Percentiles rank a stretch among this genome's conserved stretches.
These are phyloP conservation scores for Reutealis trisperma DNA, from an alignment of 345 rosid species.

Conservation along the genomic window DNA sequence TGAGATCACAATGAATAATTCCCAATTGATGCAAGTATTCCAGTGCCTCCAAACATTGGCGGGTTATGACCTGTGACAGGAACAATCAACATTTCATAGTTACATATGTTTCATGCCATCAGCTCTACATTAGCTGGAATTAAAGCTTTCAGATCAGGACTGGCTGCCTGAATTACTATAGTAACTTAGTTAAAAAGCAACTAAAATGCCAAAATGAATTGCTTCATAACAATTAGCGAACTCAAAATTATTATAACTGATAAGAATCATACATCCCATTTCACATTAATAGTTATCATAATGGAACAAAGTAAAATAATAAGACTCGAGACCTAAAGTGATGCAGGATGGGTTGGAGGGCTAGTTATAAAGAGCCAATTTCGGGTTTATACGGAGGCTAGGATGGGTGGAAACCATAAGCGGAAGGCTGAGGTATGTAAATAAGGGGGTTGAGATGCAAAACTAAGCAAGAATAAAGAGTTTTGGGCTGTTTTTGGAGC, in stretches of 20 bases:
- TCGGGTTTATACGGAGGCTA: too few species aligned
- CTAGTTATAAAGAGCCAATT: too few species aligned
- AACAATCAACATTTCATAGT: not conserved
- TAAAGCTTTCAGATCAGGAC: not conserved
- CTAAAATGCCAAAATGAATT: not conserved
- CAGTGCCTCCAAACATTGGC: conserved; percentile 92
- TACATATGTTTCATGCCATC: not conserved
- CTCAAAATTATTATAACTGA: not conserved
- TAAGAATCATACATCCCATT: not conserved
- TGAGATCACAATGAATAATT: conserved; percentile 93
- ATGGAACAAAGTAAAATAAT: not conserved
- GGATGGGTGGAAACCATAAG: too few species aligned
- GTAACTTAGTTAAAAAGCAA: not conserved
- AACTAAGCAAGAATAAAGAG: too few species aligned
- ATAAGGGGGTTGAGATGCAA: too few species aligned
- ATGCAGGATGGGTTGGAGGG: too few species aligned
- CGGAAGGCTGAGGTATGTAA: too few species aligned
- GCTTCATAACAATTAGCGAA: not conserved
- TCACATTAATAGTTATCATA: not conserved
- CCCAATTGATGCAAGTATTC: conserved; percentile 80
- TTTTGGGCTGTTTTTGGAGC: too few species aligned
- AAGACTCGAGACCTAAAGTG: not conserved
- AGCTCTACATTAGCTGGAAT: not conserved
- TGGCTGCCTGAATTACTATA: not conserved
- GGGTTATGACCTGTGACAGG: conserved; percentile 58